Percentiles rank a stretch among this genome's conserved stretches.
Conservation (phyloP, 1,284 basidiomycete genomes). For the Laetiporus sulphureus region DNA sequence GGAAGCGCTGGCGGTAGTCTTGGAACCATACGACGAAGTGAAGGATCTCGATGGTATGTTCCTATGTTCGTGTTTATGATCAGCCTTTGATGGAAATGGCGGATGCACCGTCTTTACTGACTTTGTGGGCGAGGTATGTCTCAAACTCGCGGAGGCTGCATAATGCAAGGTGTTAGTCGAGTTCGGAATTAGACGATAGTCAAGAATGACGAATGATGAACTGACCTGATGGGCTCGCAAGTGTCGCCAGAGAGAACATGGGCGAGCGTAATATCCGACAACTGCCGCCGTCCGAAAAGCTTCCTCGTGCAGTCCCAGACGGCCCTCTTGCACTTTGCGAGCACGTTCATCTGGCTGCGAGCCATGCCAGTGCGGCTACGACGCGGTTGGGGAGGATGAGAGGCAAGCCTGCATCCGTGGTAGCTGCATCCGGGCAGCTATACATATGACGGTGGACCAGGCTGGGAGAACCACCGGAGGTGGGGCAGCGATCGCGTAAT, state of each 20-base stretch:
- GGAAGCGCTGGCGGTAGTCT: constrained; percentile 32
- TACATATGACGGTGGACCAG: too few species aligned
- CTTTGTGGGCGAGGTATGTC: constrained; percentile 27
- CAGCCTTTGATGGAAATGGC: not conserved
- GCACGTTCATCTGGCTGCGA: too few species aligned
- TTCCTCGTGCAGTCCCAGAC: too few species aligned
- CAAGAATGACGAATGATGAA: not conserved
- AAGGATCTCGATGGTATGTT: constrained; percentile 34
- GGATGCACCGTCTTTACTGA: constrained; percentile 6
- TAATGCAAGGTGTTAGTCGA: not conserved
- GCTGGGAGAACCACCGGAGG: too few species aligned
- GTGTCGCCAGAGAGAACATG: constrained; percentile 34
- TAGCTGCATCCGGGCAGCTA: too few species aligned
- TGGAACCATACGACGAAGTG: constrained; percentile 39
- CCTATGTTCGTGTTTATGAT: constrained; percentile 15
- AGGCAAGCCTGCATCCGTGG: too few species aligned
- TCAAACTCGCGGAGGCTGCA: constrained; percentile 31
- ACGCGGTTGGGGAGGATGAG: too few species aligned
- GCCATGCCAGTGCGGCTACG: too few species aligned
- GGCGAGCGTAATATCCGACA: constrained; percentile 18
- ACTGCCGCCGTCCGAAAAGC: too few species aligned
- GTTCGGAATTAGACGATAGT: not conserved
- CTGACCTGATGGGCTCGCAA: constrained; percentile 32
- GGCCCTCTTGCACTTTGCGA: too few species aligned
- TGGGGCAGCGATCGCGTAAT: too few species aligned